phyloP scores from a whole-genome alignment of 495 filamentous ascomycete genomes.

The Neurospora sp. region DNA sequence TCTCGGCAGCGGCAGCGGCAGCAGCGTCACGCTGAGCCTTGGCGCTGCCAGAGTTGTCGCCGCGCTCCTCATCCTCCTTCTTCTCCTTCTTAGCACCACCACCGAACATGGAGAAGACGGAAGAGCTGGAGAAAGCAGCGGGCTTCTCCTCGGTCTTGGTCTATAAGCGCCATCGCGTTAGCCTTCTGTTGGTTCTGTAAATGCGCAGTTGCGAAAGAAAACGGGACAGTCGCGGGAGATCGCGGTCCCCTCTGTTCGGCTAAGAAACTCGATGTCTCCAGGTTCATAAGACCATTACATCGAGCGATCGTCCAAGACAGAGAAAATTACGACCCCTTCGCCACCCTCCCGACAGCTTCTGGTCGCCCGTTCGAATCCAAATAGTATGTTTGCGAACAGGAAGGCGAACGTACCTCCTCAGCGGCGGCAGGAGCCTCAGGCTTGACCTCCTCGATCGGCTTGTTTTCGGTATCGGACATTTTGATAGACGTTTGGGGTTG shows the following conservation, averaged over 20 bases:
- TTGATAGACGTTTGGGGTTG: conserved; percentile 6
- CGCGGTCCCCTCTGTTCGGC: background rate
- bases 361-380: background rate
- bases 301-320: background rate
- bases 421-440: conserved; percentile 38
- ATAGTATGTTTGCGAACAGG: background rate
- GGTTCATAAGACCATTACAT: background rate
- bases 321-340: background rate
- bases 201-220: background rate
- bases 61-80: conserved; percentile 56
- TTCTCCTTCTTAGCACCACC: conserved; percentile 83
- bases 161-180: background rate
- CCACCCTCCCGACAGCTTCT: background rate
- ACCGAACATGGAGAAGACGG: conserved; percentile 95
- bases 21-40: conserved; percentile 70
- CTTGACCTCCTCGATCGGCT: conserved; percentile 28
- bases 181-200: background rate
- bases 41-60: conserved; percentile 76
- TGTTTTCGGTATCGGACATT: conserved; percentile 35
- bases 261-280: background rate
- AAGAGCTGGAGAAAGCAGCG: conserved; percentile 30
- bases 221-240: background rate
- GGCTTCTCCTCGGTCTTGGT: conserved; percentile 11
- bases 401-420: conserved; percentile 29
- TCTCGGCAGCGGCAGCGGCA: conserved; percentile 37